phyloP scores from a whole-genome alignment of 2,329 filamentous ascomycete species.

The Periconia sp. region DNA sequence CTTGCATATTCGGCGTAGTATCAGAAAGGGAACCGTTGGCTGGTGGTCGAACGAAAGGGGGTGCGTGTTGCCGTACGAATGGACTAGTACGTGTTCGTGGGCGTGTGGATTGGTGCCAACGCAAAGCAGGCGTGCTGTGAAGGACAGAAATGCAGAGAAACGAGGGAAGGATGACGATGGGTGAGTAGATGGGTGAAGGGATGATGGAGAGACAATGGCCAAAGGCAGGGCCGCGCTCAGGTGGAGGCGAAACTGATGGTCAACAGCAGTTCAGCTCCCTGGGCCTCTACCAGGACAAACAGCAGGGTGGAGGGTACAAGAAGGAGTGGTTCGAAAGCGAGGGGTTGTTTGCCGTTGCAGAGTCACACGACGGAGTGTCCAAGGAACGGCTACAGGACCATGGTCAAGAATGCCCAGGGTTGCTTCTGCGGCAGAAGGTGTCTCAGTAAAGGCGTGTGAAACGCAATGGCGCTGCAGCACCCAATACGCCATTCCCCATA shows the following conservation, averaged over 20 bases:
- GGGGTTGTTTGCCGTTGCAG: neutral
- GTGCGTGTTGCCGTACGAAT: neutral
- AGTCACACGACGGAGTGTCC: neutral
- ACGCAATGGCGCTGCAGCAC: slow-evolving; percentile 19
- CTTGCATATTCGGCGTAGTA: slow-evolving; percentile 21
- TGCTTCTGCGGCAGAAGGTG: slow-evolving; percentile 30
- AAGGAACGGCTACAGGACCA: neutral
- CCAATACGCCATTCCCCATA: neutral
- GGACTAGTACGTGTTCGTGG: neutral
- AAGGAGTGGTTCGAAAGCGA: neutral
- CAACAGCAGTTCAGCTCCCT: slow-evolving; percentile 22
- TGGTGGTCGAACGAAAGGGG: neutral
- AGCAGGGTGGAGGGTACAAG: neutral
- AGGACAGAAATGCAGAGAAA: slow-evolving; percentile 6
- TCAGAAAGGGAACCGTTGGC: slow-evolving; percentile 22
- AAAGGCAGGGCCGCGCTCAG: slow-evolving; percentile 34
- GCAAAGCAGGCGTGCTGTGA: slow-evolving; percentile 2
- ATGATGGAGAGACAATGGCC: slow-evolving; percentile 10
- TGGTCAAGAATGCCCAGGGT: neutral
- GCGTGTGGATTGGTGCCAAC: neutral
- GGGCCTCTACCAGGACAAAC: neutral
- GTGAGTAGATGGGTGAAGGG: neutral
- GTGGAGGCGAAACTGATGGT: slow-evolving; percentile 40
- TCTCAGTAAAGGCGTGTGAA: slow-evolving; percentile 32
- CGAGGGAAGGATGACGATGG: neutral